Conservation (phyloP, 441 rosid species). For the Aleurites moluccanus region DNA sequence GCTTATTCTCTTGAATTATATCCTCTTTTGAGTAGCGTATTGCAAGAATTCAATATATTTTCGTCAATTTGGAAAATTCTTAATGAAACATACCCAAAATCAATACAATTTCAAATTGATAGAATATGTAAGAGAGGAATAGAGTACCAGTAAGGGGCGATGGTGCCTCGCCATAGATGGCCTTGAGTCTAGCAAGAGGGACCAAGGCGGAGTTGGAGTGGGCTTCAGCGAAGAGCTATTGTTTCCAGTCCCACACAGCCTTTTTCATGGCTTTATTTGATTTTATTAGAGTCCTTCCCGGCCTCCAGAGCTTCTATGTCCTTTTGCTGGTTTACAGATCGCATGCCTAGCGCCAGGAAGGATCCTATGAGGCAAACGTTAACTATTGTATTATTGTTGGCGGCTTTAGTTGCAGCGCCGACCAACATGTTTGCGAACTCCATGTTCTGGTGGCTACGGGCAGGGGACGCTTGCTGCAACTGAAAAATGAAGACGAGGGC, state of each 20-base stretch:
- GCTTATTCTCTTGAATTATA: no score
- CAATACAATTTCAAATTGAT: background rate
- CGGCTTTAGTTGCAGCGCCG: slow-evolving; percentile 16
- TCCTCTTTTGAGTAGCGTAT: no score
- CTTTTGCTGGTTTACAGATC: slow-evolving; percentile 61
- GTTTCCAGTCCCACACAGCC: slow-evolving; percentile 82
- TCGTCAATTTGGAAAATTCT: background rate
- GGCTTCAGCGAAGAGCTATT: slow-evolving; percentile 70
- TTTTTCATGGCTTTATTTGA: slow-evolving; percentile 60
- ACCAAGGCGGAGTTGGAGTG: slow-evolving; percentile 44
- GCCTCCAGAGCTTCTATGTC: slow-evolving; percentile 51
- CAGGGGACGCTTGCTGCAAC: background rate
- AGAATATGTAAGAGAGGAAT: background rate
- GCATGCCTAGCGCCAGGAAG: slow-evolving; percentile 42
- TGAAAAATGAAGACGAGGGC: background rate
- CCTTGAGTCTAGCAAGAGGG: slow-evolving; percentile 56
- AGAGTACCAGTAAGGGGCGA: slow-evolving; percentile 5
- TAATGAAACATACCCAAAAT: background rate
- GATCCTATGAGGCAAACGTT: slow-evolving; percentile 50
- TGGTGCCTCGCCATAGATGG: slow-evolving; percentile 65
- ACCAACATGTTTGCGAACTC: slow-evolving; percentile 22
- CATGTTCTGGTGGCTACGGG: slow-evolving; percentile 1
- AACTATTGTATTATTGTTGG: slow-evolving; percentile 47
- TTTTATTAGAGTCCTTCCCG: slow-evolving; percentile 49
- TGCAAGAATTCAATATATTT: background rate